Evolutionary conservation across 805 yeast species (phyloP).

Genomic region (Hanseniaspora opuntiae): DNA sequence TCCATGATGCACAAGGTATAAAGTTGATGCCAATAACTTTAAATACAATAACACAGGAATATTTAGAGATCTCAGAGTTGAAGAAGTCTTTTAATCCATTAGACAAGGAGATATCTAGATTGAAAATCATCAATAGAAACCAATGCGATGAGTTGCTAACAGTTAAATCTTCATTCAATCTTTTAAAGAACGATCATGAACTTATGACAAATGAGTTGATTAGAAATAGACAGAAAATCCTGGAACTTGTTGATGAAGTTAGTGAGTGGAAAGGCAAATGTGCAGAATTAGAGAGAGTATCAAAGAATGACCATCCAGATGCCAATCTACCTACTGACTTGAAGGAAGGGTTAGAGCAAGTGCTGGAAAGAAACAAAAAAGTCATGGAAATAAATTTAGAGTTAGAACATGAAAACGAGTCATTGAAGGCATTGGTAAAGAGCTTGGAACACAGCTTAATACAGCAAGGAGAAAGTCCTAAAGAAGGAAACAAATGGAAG

Average conservation of each 20-base stretch:
- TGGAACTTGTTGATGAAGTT: conserved; percentile 48
- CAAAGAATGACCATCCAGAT: conserved; percentile 23
- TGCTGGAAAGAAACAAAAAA: conserved; percentile 48
- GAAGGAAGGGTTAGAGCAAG: conserved; percentile 41
- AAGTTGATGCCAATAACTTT: conserved; percentile 61
- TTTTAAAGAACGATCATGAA: conserved; percentile 69
- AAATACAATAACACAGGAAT: conserved; percentile 59
- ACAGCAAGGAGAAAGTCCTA: background rate
- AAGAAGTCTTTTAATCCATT: conserved; percentile 41
- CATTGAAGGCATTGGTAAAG: conserved; percentile 32
- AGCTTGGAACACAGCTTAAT: conserved; percentile 24
- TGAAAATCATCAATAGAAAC: conserved; percentile 55
- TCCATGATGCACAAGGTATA: conserved; percentile 59
- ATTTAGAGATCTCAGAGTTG: conserved; percentile 51
- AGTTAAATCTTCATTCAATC: conserved; percentile 54
- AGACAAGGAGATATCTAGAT: conserved; percentile 47
- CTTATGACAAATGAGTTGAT: conserved; percentile 80
- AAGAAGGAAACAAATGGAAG: conserved; percentile 6
- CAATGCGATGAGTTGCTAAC: conserved; percentile 59
- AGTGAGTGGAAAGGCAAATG: conserved; percentile 24
- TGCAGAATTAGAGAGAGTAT: conserved; percentile 15
- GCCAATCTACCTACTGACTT: conserved; percentile 28
- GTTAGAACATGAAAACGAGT: conserved; percentile 39
- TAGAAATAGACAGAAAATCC: conserved; percentile 58
- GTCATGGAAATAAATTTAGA: conserved; percentile 51